phyloP scores from a whole-genome alignment of 176 grass and related monocot genomes.

The Hordeum vulgare region DNA sequence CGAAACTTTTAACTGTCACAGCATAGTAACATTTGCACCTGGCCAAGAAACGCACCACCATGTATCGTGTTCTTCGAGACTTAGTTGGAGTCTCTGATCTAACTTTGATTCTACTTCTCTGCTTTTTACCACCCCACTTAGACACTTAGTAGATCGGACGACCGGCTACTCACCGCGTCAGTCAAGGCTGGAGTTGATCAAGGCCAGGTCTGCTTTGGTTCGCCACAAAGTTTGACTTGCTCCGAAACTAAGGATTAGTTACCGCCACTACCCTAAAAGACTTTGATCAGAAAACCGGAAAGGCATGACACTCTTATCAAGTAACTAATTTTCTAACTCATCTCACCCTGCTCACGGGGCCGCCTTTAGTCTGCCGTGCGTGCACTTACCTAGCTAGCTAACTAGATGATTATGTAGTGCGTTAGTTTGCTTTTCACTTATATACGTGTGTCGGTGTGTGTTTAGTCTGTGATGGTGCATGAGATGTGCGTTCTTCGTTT shows the following conservation, averaged over 20 bases:
- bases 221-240: slow-evolving; percentile 32
- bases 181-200: slow-evolving; percentile 36
- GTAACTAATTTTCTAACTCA: neutral
- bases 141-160: neutral
- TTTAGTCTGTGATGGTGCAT: slow-evolving; percentile 22
- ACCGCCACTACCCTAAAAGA: too few relatives aligned
- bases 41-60: slow-evolving; percentile 19
- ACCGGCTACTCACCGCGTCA: neutral
- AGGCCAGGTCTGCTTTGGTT: neutral
- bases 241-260: too few relatives aligned
- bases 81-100: neutral
- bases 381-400: neutral
- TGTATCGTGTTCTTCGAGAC: neutral
- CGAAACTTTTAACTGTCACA: neutral
- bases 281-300: neutral
- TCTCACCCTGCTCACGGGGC: neutral
- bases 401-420: neutral
- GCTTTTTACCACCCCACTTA: slow-evolving; percentile 33
- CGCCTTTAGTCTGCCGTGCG: neutral
- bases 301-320: neutral
- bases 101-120: neutral
- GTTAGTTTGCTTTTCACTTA: neutral
- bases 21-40: slow-evolving; percentile 5
- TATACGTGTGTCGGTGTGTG: neutral
- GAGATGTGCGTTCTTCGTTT: neutral